Evolutionary conservation across 2,329 filamentous ascomycete genomes (phyloP), one percentile per base, ranked within the genome.

Genomic region (Cytospora mali): DNA sequence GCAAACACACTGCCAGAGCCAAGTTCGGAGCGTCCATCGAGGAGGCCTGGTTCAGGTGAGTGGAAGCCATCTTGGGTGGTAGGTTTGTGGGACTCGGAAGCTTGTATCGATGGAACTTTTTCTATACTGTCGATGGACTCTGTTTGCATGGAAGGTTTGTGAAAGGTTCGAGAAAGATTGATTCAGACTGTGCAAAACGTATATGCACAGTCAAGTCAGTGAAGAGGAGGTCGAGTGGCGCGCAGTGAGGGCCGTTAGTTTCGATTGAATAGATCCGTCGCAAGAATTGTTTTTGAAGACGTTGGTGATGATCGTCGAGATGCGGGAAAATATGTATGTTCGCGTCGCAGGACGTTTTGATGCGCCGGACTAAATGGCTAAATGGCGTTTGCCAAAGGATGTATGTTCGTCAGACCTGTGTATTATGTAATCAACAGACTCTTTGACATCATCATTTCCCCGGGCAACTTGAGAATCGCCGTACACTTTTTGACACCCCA

Each of bases 61-160:
- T 73, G 73, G 71, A 77, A 76, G 84, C 86, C 86, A 88, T 88
- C 74, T 81, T 88, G 84, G 75, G 76, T 74, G 68, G 75, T 64
- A 68, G 67, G 61, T 55, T 73, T 66, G 46, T 74, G 62, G 63
- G 71, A 69, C 62, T 72, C 68, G 65, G 76, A 66, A 69, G 70
- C 72, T 74, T 69, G 75, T 68, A 74, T 70, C 66, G 76, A 76
- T 68, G 71, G 73, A 71, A 71, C 72, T 68, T 72, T 72, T 76
- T 77, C 73, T 75, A 77, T 75, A 80, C 72, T 76, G 73, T 80
- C 77, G 70, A 72, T 71, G 68, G 78, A 78, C 80, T 81, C 83
- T 82, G 78, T 80, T 80, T 87, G 86, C 86, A 88, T 88, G 86
- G 83, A 88, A 85, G 75, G n/a, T 80, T 73, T 74, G 74, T 72